phyloP scores from a whole-genome alignment of 2,329 filamentous ascomycete genomes.

The Tolypocladium cylindrosporum region DNA sequence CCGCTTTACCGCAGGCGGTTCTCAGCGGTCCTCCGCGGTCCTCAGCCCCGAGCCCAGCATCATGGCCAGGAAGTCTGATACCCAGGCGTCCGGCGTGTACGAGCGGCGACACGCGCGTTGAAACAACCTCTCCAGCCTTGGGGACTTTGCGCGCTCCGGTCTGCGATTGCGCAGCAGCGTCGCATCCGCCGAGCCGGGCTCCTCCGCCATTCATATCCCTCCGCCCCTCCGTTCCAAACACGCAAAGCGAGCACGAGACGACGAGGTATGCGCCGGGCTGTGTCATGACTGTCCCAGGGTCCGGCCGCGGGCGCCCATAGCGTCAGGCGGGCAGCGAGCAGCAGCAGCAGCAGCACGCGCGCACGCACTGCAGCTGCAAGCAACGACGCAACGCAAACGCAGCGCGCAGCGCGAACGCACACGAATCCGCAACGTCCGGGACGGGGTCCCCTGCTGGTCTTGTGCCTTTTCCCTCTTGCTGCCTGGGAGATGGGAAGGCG shows the following conservation, averaged over 20 bases:
- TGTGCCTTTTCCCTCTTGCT: not conserved
- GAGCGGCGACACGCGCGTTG: not conserved
- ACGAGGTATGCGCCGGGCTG: not conserved
- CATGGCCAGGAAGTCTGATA: not conserved
- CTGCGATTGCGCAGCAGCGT: not conserved
- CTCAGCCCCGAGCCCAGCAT: not conserved
- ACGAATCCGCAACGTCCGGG: not conserved
- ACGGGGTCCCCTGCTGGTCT: not conserved
- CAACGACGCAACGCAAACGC: too few species aligned
- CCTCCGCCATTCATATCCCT: not conserved
- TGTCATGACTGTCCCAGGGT: not conserved
- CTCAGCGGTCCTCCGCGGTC: not conserved
- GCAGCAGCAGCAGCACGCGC: not conserved
- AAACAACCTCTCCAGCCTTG: not conserved
- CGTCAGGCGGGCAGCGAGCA: not conserved
- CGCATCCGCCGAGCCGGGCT: not conserved
- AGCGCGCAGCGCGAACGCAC: too few species aligned
- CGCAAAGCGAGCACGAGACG: not conserved
- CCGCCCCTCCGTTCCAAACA: not conserved
- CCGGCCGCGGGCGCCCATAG: not conserved
- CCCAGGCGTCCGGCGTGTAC: not conserved
- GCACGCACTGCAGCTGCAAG: not conserved
- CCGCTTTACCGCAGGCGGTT: not conserved
- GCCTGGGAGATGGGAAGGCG: too few species aligned
- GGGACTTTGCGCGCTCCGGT: not conserved